Conservation (phyloP, 2,329 filamentous ascomycete species). For the Leptodontidium sp. region DNA sequence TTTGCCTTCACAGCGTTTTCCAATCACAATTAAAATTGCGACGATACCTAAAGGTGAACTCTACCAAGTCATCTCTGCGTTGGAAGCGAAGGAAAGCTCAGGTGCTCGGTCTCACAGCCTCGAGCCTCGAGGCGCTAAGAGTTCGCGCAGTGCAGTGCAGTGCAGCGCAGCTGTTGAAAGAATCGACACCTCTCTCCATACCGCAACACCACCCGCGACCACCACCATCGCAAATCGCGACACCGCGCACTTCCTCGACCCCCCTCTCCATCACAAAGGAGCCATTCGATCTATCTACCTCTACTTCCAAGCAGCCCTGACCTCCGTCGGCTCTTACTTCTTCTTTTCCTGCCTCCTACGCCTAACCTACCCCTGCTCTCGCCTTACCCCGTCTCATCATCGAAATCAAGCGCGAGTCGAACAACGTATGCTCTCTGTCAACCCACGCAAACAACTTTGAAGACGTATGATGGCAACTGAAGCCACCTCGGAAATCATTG, state of each 20-base stretch:
- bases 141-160: not conserved
- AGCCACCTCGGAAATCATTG: conserved; percentile 60
- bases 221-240: not conserved
- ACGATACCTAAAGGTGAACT: no score
- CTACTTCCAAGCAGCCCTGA: conserved; percentile 9
- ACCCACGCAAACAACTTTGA: conserved; percentile 47
- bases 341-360: conserved; percentile 7
- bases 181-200: conserved; percentile 9
- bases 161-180: conserved; percentile 3
- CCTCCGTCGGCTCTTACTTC: conserved; percentile 19
- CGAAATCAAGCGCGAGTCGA: conserved; percentile 37
- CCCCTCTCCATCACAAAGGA: conserved; percentile 3
- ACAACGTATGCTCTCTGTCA: conserved; percentile 46
- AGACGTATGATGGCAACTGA: conserved; percentile 72
- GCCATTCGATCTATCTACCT: not conserved
- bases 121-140: not conserved
- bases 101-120: no score
- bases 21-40: no score
- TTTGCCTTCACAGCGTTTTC: no score
- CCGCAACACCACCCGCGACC: not conserved
- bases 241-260: conserved; percentile 8
- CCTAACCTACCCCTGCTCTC: conserved; percentile 8
- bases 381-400: conserved; percentile 28
- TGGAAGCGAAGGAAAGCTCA: no score
- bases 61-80: no score